Base-by-base conservation (phyloP, 2,329 filamentous ascomycete genomes). In the Nemania bipapillata region DNA sequence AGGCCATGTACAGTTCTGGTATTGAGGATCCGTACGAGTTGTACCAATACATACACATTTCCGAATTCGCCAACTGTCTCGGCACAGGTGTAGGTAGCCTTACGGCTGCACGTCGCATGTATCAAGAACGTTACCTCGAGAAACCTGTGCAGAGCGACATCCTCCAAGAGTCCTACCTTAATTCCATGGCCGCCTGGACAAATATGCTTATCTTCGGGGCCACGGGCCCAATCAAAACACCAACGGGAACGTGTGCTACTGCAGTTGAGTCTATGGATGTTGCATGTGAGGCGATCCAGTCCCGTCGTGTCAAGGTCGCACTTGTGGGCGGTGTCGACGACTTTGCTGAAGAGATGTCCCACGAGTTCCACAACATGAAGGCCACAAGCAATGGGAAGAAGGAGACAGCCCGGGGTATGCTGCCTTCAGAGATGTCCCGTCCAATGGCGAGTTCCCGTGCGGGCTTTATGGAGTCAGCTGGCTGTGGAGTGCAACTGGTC, bases 351-450 rank as follows among this genome's bases (percentile, higher is more conserved):
- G 96, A 99, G 83, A 96, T 96, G 62, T 98, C 96, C 1, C 98
- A 97, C 79, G 96, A 99, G 82, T 99, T 99, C 81, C 95, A 95
- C 85, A 98, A 99, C 86, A 98, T 99, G 96, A 97, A 97, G 84
- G 96, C 96, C 66, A 99, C 96, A 60, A 97, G 70, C 94, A 98
- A 74, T 42, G 56, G 24, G 2, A 47, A n/a, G 2, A 32, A 49
- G 8, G 96, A 99, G 81, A 92, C 98, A 75, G 93, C 90, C 8
- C 95, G 97, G 77, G 96, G 96, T 54, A 92, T 96, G 73, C 97
- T 95, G 57, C 95, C 96, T 6, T 89, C 90, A 81, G 96, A 99
- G 83, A 99, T 99, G 96, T 99, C 96, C 30, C 91, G 96, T 68
- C 96, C 96, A 3, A 96, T 94, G 5, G 98, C 96, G 54, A 98